Evolutionary conservation across 768 basidiomycete species (phyloP).

Genomic region (Serendipita sp.): DNA sequence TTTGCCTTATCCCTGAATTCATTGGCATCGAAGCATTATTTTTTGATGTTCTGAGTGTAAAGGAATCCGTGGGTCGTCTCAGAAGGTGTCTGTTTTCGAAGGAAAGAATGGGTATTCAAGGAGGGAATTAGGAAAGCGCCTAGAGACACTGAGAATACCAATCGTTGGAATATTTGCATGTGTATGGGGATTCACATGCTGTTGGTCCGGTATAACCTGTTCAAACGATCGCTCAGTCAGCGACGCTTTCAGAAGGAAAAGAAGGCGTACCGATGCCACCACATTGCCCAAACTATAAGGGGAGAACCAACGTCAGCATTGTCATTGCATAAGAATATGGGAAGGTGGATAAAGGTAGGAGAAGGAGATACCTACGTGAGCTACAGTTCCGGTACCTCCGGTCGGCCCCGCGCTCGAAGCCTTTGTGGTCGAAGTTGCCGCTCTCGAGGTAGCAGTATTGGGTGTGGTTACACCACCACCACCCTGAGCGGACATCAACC

Average conservation of each 20-base stretch:
- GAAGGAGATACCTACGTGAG: not conserved
- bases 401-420: not conserved
- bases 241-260: too few relatives aligned
- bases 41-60: too few relatives aligned
- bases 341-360: too few relatives aligned
- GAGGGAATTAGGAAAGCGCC: not conserved
- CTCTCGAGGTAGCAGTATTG: not conserved
- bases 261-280: not conserved
- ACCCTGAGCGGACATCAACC: not conserved
- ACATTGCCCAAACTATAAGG: not conserved
- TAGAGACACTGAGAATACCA: not conserved
- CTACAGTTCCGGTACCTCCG: too few relatives aligned
- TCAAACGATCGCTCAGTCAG: too few relatives aligned
- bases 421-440: not conserved
- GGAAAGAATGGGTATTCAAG: too few relatives aligned
- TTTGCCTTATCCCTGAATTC: too few relatives aligned
- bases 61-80: too few relatives aligned
- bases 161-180: constrained; percentile 8
- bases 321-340: not conserved
- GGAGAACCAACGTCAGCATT: not conserved
- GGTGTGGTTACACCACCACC: not conserved
- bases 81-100: too few relatives aligned
- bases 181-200: constrained; percentile 8
- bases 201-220: constrained; percentile 7
- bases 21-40: too few relatives aligned